Base-by-base conservation (phyloP, 2,329 filamentous ascomycete genomes). In the Phyllosticta citriasiana region DNA sequence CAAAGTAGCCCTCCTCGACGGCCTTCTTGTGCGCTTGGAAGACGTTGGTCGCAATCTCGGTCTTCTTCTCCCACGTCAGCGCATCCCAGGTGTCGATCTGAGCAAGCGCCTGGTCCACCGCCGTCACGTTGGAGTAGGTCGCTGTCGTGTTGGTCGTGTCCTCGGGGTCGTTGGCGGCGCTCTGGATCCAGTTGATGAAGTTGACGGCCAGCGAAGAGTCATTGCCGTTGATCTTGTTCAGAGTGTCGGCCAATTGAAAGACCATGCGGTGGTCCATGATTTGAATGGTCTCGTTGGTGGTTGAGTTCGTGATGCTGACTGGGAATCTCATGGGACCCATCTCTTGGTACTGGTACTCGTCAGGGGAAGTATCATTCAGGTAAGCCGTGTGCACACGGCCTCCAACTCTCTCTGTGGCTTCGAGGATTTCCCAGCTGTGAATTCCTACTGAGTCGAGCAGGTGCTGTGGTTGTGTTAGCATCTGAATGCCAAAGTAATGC, bases 241-340 rank as follows among this genome's bases (percentile, higher is more conserved):
- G 74, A 58, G 81, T 79, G 5, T 78, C 78, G 1, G 79, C 84
- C 1, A 88, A 76, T 67, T 87, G 82, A 69, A 86, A 87, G 0
- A 87, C 83, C 68, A 88, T 77, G 63, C 82, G 78, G 67, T 87
- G 84, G 65, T 88, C 85, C 8, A 80, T 79, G 64, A 87, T 83
- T 62, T 84, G 79, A 2, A 80, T 66, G 0, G 81, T 85, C 66
- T 82, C 77, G 64, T 84, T 84, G n/a, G 78, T 77, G 27, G 76
- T 75, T 2, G 78, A 69, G 64, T 82, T 78, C 1, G 69, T 74
- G 16, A 78, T 71, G 2, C 76, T 78, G 16, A 81, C 76, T 0
- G 85, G 85, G 65, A 88, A 84, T 2, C 84, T 76, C 84, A 88
- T 87, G 0, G 84, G 83, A 0, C 85, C 85, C 82, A 81, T 80